Evolutionary conservation across 108 stramenopile species (phyloP).

Genomic region (Nitzschia inconspicua): DNA sequence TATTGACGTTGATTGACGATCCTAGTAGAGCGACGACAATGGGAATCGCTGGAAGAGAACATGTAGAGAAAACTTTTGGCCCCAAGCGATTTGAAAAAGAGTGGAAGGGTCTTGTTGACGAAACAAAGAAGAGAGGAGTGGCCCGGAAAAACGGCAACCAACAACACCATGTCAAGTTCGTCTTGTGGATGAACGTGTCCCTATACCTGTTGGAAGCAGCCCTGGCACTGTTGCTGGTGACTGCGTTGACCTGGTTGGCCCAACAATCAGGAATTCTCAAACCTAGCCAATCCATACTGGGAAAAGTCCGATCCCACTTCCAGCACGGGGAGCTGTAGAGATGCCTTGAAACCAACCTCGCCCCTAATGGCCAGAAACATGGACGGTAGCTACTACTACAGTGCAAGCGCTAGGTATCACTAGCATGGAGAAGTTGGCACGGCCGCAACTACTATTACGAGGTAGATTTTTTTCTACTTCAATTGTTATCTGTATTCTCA

Average conservation of each 20-base stretch:
- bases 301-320: background rate
- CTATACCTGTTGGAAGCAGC: conserved; percentile 18
- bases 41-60: conserved; percentile 60
- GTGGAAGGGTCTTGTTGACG: conserved; percentile 53
- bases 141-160: conserved; percentile 4
- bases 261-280: conserved; percentile 9
- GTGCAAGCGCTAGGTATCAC: too few relatives aligned
- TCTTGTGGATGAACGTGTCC: conserved; percentile 15
- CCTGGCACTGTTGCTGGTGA: background rate
- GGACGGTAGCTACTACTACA: too few relatives aligned
- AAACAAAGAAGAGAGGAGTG: conserved; percentile 34
- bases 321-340: conserved; percentile 17
- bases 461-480: too few relatives aligned
- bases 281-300: conserved; percentile 13
- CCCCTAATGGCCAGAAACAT: too few relatives aligned
- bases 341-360: too few relatives aligned
- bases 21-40: conserved; percentile 41
- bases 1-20: conserved; percentile 41
- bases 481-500: too few relatives aligned
- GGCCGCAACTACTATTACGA: too few relatives aligned
- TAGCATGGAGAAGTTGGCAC: too few relatives aligned
- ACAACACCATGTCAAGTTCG: background rate
- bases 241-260: conserved; percentile 14
- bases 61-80: conserved; percentile 64
- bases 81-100: conserved; percentile 57